These are phyloP conservation scores for Leccinum broughii DNA, from an alignment of 768 basidiomycete species.

Conservation along the genomic window DNA sequence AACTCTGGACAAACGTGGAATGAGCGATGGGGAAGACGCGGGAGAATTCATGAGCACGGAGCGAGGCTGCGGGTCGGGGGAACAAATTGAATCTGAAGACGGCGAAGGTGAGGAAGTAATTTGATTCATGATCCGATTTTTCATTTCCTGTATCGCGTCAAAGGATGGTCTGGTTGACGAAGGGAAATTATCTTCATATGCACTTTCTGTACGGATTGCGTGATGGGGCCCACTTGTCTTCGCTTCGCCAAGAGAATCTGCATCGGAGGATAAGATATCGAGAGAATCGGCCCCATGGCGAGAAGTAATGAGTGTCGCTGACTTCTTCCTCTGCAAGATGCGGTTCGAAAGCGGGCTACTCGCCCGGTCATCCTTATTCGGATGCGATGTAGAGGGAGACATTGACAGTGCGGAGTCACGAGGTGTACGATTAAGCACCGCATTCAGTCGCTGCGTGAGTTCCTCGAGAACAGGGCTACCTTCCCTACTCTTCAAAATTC, in stretches of 20 bases:
- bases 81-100: conserved; percentile 17
- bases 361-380: conserved; percentile 20
- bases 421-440: conserved; percentile 39
- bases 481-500: conserved; percentile 54
- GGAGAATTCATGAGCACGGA: conserved; percentile 12
- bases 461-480: conserved; percentile 57
- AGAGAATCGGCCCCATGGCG: conserved; percentile 3
- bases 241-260: conserved; percentile 14
- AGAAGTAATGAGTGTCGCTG: conserved; percentile 12
- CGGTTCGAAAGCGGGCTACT: conserved; percentile 33
- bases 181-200: conserved; percentile 13
- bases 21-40: conserved; percentile 23
- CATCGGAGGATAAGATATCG: conserved; percentile 4
- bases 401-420: conserved; percentile 30
- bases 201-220: conserved; percentile 10
- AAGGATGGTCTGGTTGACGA: conserved; percentile 34
- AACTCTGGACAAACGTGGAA: conserved; percentile 29
- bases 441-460: conserved; percentile 45
- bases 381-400: conserved; percentile 23
- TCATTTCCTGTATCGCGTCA: conserved; percentile 65
- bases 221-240: conserved; percentile 13
- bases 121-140: conserved; percentile 50
- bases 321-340: conserved; percentile 21
- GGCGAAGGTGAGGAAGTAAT: conserved; percentile 26
- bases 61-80: conserved; percentile 16